A percentile compares a stretch with the other conserved stretches of the same genome.
These are phyloP conservation scores for Stentor roeselii DNA, from an alignment of 73 alveolate genomes.

Conservation along the genomic window DNA sequence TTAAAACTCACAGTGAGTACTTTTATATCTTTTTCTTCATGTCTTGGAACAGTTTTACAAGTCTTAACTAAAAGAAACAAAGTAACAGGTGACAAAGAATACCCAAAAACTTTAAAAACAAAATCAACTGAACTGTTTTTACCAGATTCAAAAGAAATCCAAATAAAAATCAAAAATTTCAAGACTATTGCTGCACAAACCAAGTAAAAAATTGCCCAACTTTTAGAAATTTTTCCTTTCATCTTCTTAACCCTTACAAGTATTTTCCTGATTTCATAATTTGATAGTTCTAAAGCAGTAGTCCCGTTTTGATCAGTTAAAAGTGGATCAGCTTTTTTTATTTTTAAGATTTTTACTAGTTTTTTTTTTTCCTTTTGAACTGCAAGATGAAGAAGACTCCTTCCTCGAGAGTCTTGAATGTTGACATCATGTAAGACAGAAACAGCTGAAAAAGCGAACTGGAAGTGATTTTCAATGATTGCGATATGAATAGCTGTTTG, in stretches of 20 bases:
- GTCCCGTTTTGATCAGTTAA: neutral
- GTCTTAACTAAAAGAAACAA: neutral
- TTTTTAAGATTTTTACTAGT: neutral
- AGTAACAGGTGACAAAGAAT: neutral
- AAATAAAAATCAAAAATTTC: too few relatives aligned
- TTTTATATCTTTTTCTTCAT: neutral
- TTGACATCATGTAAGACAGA: neutral
- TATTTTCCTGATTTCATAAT: neutral
- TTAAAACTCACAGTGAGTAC: neutral
- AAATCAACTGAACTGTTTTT: too few relatives aligned
- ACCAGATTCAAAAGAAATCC: too few relatives aligned
- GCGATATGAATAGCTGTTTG: neutral
- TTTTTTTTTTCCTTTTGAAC: neutral
- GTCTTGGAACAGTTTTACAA: neutral
- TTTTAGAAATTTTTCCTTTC: neutral
- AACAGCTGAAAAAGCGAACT: neutral
- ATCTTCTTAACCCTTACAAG: neutral
- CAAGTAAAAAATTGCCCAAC: neutral
- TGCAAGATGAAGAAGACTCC: neutral
- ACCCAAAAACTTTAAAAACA: too few relatives aligned
- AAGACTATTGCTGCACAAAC: too few relatives aligned
- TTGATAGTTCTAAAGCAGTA: neutral
- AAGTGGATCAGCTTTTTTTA: neutral
- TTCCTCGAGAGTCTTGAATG: neutral
- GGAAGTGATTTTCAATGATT: too few relatives aligned